Conservation (phyloP, 352 stramenopile species). For the Phytophthora tubulina region DNA sequence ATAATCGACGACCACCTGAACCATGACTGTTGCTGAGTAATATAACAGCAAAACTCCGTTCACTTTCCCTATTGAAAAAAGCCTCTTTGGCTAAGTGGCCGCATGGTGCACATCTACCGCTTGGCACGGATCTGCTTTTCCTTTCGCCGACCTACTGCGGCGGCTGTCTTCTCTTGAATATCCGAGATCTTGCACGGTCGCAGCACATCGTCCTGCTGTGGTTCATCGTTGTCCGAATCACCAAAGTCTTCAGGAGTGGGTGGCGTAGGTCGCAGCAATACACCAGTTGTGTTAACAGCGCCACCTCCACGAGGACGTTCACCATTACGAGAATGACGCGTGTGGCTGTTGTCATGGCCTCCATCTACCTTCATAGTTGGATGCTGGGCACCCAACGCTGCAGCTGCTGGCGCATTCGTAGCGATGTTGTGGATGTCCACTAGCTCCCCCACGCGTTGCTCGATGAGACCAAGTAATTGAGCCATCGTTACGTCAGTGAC, state of each 20-base stretch:
- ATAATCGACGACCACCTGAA: too few species aligned
- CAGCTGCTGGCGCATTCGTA: constrained; percentile 55
- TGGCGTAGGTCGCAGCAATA: constrained; percentile 59
- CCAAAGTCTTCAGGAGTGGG: constrained; percentile 77
- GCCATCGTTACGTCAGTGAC: constrained; percentile 86
- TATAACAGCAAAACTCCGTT: too few species aligned
- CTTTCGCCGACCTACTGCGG: constrained; percentile 69
- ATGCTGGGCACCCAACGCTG: constrained; percentile 36
- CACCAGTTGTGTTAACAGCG: constrained; percentile 21
- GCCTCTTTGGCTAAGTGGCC: too few species aligned
- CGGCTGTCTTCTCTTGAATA: constrained; percentile 82
- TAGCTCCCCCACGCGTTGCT: constrained; percentile 86
- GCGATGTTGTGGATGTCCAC: constrained; percentile 91
- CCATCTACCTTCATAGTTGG: constrained; percentile 45
- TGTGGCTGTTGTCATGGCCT: constrained; percentile 40
- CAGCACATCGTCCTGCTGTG: constrained; percentile 63
- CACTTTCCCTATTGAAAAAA: neutral
- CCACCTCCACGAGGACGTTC: constrained; percentile 31
- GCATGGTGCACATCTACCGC: constrained; percentile 30
- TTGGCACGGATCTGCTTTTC: constrained; percentile 73
- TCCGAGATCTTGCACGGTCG: constrained; percentile 80
- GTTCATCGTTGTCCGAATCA: constrained; percentile 79
- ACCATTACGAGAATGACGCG: constrained; percentile 32
- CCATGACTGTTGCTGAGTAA: too few species aligned
- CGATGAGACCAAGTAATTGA: constrained; percentile 84